Conservation (phyloP, 2,329 filamentous ascomycete genomes). For the Fusarium aywerte region DNA sequence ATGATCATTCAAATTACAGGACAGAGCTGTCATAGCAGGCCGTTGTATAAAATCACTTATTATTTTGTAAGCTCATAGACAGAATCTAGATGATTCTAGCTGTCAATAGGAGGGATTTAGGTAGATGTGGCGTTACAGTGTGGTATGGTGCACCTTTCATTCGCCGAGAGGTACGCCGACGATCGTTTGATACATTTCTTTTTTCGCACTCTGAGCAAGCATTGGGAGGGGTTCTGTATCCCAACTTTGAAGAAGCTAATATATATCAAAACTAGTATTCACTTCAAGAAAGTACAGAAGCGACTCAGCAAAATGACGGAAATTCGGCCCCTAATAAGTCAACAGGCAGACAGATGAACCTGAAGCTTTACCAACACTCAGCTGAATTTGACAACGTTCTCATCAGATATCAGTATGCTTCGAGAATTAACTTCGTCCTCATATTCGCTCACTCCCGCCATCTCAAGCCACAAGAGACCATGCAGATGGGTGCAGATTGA, state of each 20-base stretch:
- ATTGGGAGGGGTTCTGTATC: neutral
- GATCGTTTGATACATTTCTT: neutral
- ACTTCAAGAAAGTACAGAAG: neutral
- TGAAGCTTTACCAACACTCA: neutral
- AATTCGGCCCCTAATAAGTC: neutral
- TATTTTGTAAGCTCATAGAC: neutral
- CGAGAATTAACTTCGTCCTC: neutral
- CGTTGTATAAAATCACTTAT: neutral
- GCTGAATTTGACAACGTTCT: neutral
- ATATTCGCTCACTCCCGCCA: neutral
- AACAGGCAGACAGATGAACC: neutral
- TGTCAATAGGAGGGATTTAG: neutral
- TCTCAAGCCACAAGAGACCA: neutral
- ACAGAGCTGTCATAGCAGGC: neutral
- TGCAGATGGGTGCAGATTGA: slow-evolving; percentile 6
- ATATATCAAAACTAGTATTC: neutral
- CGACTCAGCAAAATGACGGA: neutral
- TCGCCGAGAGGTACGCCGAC: slow-evolving; percentile 31
- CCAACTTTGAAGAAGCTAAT: neutral
- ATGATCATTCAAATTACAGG: neutral
- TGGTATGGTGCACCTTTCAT: slow-evolving; percentile 10
- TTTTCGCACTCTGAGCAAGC: neutral
- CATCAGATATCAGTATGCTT: no score
- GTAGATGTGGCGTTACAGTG: slow-evolving; percentile 11
- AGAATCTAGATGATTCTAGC: neutral